Evolutionary conservation across 1,139 yeast genomes (phyloP), one percentile per base, ranked within the genome.

Genomic region (Protomyces lactucae-debilis): DNA sequence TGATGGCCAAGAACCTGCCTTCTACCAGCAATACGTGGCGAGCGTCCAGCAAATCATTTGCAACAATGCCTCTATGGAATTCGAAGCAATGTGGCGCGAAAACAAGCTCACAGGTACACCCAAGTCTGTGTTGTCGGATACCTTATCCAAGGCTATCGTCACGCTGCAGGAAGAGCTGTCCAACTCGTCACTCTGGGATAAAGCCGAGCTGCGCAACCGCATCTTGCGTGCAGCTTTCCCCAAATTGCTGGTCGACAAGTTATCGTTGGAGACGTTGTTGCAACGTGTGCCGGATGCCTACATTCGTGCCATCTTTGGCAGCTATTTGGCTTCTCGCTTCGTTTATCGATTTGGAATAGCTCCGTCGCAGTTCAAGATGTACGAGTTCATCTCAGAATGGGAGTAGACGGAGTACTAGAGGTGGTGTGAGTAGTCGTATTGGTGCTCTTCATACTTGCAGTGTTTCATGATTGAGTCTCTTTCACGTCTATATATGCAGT

Each of bases 161-260:
- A 87, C 87, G 72, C 82, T 93, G 72, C 90, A 88, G 66, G 98
- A 91, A 75, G 96, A 92, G 77, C 82, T 93, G 71, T 86, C 95
- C 56, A 82, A 83, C 65, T 87, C 95, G 46, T 85, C 85, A 71
- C 80, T 93, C 73, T 93, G 98, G 97, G 88, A 87, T 70, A 97
- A 93, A 73, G 77, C 78, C 25, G 81, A 77, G 57, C 87, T 93
- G 79, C 84, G 97, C 77, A 85, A 89, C 73, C 85, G 85, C 21
- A 86, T 93, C 51, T 81, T 93, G 70, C 69, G 74, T 37, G 88
- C 86, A 71, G 88, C 96, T 2, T 83, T 93, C 68, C 99, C 99
- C 65, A 80, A 83, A 60, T 78, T 87, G 71, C 82, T 93, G 71
- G 80, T 88, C 65, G 77, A 84, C 66, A 83, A 83, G 69, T 82